phyloP scores from a whole-genome alignment of 768 basidiomycete species.

The Hortiboletus campestris region DNA sequence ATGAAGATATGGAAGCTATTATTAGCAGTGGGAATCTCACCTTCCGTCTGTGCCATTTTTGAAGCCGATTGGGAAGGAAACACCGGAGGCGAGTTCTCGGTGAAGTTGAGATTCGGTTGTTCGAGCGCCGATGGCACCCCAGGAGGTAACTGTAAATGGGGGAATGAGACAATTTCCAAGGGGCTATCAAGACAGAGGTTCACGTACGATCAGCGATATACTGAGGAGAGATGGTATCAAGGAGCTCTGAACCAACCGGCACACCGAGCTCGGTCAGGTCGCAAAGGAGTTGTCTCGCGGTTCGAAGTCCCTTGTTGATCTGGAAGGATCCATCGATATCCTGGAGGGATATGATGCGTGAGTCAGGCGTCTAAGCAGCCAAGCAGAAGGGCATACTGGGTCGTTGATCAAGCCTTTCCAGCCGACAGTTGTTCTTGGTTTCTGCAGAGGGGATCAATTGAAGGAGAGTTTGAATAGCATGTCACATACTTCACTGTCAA shows the following conservation, averaged over 20 bases:
- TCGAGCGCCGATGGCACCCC: conserved; percentile 96
- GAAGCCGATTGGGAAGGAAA: conserved; percentile 98
- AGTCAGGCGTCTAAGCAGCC: not conserved
- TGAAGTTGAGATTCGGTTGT: conserved; percentile 98
- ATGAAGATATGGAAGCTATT: not conserved
- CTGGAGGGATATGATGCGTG: conserved; percentile 3
- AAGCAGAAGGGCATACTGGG: conserved; percentile 42
- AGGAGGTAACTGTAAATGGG: conserved; percentile 58
- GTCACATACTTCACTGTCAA: conserved; percentile 38
- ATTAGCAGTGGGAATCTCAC: conserved; percentile 29
- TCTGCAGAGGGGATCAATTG: conserved; percentile 43
- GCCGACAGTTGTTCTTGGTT: conserved; percentile 96
- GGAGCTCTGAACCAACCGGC: conserved; percentile 91
- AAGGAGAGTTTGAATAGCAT: not conserved
- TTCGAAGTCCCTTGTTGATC: conserved; percentile 95
- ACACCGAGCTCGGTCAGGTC: conserved; percentile 88
- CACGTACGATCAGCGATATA: conserved; percentile 74
- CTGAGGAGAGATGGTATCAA: conserved; percentile 84
- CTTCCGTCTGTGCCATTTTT: conserved; percentile 99
- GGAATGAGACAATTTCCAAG: not conserved
- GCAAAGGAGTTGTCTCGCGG: conserved; percentile 84
- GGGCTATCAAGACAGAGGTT: not conserved
- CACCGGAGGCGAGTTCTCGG: conserved; percentile 92
- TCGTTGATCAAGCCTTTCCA: conserved; percentile 97
- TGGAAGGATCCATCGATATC: conserved; percentile 92